phyloP scores from a whole-genome alignment of 306 rosid species.

The Trifolium repens region DNA sequence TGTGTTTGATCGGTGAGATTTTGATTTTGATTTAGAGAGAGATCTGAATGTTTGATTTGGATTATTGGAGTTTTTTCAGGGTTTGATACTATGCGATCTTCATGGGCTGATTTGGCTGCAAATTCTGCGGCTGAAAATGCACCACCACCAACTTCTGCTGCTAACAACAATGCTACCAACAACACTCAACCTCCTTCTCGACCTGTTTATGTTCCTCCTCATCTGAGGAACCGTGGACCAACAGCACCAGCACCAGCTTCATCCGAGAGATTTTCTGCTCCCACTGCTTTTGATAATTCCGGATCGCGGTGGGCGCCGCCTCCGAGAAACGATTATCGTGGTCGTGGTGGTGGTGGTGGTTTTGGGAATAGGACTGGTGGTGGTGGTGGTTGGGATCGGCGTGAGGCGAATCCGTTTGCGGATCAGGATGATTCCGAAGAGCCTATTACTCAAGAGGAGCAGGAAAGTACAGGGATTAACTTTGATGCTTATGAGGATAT shows the following conservation, averaged over 20 bases:
- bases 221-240: slow-evolving; percentile 65
- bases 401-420: slow-evolving; percentile 77
- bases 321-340: slow-evolving; percentile 57
- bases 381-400: slow-evolving; percentile 78
- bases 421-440: slow-evolving; percentile 61
- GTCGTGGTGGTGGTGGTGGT: slow-evolving; percentile 53
- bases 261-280: slow-evolving; percentile 42
- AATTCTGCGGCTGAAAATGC: slow-evolving; percentile 76
- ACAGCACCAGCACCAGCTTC: slow-evolving; percentile 42
- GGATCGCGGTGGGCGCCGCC: slow-evolving; percentile 58
- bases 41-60: neutral
- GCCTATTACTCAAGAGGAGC: slow-evolving; percentile 61
- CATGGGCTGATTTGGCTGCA: slow-evolving; percentile 97
- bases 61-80: slow-evolving; percentile 11
- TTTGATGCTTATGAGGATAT: slow-evolving; percentile 89
- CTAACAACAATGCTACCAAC: slow-evolving; percentile 46
- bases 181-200: slow-evolving; percentile 49
- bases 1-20: neutral
- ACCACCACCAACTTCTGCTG: slow-evolving; percentile 33
- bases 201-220: slow-evolving; percentile 79
- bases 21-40: neutral
- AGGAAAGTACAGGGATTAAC: slow-evolving; percentile 70
- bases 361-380: slow-evolving; percentile 64
- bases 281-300: slow-evolving; percentile 21
- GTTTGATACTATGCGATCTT: slow-evolving; percentile 65